These are phyloP conservation scores for Neonectria magnoliae DNA, from an alignment of 2,329 filamentous ascomycete species.

Conservation along the genomic window DNA sequence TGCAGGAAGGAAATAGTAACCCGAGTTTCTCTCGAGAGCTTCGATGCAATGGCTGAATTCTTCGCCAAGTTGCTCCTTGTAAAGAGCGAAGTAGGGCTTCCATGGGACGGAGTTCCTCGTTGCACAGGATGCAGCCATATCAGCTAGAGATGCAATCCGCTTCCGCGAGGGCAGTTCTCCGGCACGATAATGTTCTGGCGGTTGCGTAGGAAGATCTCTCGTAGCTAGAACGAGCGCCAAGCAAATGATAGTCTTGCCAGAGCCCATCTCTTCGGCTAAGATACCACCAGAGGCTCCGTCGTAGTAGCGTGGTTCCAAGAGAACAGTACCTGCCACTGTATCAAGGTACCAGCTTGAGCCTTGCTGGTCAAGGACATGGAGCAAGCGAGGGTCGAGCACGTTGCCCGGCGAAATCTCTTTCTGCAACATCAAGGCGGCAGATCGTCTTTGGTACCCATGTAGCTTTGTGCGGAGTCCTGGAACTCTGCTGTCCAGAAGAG, in stretches of 20 bases:
- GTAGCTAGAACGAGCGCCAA: slow-evolving; percentile 81
- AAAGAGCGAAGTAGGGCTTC: slow-evolving; percentile 69
- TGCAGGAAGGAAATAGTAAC: slow-evolving; percentile 66
- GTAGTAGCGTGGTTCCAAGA: slow-evolving; percentile 75
- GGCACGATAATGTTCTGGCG: slow-evolving; percentile 69
- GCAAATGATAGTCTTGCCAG: slow-evolving; percentile 90
- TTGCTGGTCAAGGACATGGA: slow-evolving; percentile 66
- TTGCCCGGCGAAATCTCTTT: slow-evolving; percentile 74
- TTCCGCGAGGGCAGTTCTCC: slow-evolving; percentile 51
- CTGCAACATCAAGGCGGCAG: slow-evolving; percentile 85
- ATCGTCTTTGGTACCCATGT: slow-evolving; percentile 82
- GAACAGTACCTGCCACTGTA: slow-evolving; percentile 67
- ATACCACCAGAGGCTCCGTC: slow-evolving; percentile 81
- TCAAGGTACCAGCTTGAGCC: slow-evolving; percentile 77
- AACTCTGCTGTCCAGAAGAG: slow-evolving; percentile 63
- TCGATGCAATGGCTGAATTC: slow-evolving; percentile 65
- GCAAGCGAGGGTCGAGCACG: slow-evolving; percentile 78
- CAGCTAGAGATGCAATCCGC: slow-evolving; percentile 69
- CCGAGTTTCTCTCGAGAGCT: slow-evolving; percentile 66
- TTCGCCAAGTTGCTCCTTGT: slow-evolving; percentile 55
- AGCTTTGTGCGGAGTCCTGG: slow-evolving; percentile 71
- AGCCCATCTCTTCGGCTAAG: slow-evolving; percentile 82
- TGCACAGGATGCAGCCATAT: slow-evolving; percentile 79
- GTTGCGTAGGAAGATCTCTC: slow-evolving; percentile 70
- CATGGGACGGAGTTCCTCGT: slow-evolving; percentile 77